Conservation (phyloP, 2,329 filamentous ascomycete genomes). For the Eutypa lata region DNA sequence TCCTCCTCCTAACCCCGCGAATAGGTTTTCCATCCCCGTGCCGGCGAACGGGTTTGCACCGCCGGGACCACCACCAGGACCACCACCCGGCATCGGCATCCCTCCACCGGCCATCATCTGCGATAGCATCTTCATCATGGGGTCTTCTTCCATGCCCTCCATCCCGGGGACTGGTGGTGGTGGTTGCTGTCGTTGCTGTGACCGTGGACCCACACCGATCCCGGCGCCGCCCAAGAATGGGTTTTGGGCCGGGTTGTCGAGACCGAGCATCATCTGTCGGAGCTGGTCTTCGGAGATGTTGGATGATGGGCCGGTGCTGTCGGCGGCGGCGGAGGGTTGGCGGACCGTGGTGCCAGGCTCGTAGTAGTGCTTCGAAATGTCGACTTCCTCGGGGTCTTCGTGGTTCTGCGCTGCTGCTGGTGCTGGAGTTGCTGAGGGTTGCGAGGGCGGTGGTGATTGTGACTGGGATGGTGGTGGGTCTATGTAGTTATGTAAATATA, state of each 20-base stretch:
- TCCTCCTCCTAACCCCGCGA: conserved; percentile 25
- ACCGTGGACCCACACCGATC: no score
- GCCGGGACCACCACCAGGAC: conserved; percentile 31
- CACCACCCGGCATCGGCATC: conserved; percentile 24
- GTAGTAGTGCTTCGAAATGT: conserved; percentile 75
- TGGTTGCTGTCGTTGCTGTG: neutral
- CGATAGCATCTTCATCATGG: conserved; percentile 72
- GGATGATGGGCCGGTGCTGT: no score
- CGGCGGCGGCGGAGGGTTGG: conserved; percentile 23
- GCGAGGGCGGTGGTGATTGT: conserved; percentile 23
- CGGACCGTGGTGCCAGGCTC: conserved; percentile 46
- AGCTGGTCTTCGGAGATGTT: conserved; percentile 56
- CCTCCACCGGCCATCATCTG: conserved; percentile 60
- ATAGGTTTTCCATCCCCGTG: conserved; percentile 23
- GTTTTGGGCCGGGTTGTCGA: conserved; percentile 38
- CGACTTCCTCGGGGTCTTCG: conserved; percentile 71
- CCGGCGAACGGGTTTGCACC: conserved; percentile 33
- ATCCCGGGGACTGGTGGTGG: conserved; percentile 24
- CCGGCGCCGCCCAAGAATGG: conserved; percentile 13
- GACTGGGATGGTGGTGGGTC: conserved; percentile 28
- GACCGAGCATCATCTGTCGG: conserved; percentile 62
- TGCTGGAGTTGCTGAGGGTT: conserved; percentile 30
- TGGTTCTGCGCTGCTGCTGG: conserved; percentile 30
- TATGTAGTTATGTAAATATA: neutral
- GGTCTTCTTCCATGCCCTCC: conserved; percentile 48